Base-by-base conservation (phyloP, 2,329 filamentous ascomycete species). In the Alternaria ethzedia region DNA sequence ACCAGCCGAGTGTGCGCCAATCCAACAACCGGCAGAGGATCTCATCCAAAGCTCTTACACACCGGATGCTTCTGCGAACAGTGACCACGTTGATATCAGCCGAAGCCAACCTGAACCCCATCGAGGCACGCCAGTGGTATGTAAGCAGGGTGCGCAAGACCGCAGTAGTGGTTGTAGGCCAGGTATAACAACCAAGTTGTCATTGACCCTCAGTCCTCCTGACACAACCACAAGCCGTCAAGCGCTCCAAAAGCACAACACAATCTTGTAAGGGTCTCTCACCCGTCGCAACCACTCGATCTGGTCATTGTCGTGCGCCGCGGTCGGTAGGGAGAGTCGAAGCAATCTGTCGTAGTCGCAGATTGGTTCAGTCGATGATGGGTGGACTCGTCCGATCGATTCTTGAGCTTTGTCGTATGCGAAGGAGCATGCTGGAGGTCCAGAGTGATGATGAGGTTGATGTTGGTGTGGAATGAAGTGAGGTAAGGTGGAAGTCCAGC, bases 31-130 rank as follows among this genome's bases (percentile, higher is more conserved):
- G 44, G 50, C 44, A 55, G 32, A 44, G 51, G 28, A 45, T 60
- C 51, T 60, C 58, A 36, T 45, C 43, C 58, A 43, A 26, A 30
- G 30, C 51, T 56, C 58, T 60, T 49, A 47, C 44, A 57, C 44
- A 32, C 28, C 28, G 41, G 41, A 57, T 56, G 41, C 41, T 30
- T 23, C 32, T 26, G 28, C 57, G 28, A 58, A 50, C 45, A 51
- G 26, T 11, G 23, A 43, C 55, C 32, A 58, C 55, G 9, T 58
- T 58, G 55, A 56, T 50, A 26, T 50, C 23, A 50, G 23, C 47
- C 47, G 47, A 50, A 50, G 47, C 23, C 47, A 50, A 54, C 55
- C 55, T 12, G 55, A 58, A 44, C 30, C 55, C 51, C 51, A 54
- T 30, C 55, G 46, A 58, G 44, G 55, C 36, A 23, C 32, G 55